Conservation (phyloP, 768 basidiomycete genomes). For the Lyophyllum atratum region DNA sequence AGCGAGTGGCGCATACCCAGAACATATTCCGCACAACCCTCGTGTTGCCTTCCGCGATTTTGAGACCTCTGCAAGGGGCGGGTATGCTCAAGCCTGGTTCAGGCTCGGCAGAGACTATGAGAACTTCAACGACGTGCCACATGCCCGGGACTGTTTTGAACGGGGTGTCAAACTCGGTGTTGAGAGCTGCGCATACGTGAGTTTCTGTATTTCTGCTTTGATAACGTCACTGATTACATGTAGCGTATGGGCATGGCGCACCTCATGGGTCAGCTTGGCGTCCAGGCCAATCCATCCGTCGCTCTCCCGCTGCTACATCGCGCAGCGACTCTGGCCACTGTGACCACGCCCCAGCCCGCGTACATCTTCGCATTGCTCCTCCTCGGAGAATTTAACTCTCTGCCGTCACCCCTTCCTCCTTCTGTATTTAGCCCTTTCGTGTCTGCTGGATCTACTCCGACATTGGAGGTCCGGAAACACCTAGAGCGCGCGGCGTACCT, state of each 20-base stretch:
- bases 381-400: constrained; percentile 78
- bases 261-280: constrained; percentile 82
- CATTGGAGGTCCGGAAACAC: constrained; percentile 69
- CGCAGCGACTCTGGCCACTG: constrained; percentile 73
- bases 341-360: constrained; percentile 83
- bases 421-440: constrained; percentile 57
- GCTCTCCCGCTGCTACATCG: constrained; percentile 76
- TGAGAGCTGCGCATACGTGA: constrained; percentile 79
- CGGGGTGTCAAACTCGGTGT: constrained; percentile 75
- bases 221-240: not conserved
- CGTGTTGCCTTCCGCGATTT: constrained; percentile 87
- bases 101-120: constrained; percentile 91
- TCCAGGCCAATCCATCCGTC: constrained; percentile 48
- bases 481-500: constrained; percentile 87
- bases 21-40: constrained; percentile 64
- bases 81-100: constrained; percentile 87
- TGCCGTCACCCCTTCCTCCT: constrained; percentile 48
- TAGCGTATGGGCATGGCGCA: constrained; percentile 94
- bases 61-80: constrained; percentile 78
- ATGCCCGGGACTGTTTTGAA: constrained; percentile 87
- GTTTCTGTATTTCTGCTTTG: constrained; percentile 25
- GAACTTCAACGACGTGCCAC: constrained; percentile 69
- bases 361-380: constrained; percentile 90
- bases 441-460: constrained; percentile 46
- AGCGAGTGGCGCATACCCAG: constrained; percentile 71